These are phyloP conservation scores for Exophiala dermatitidis DNA, from an alignment of 2,329 filamentous ascomycete genomes.

Conservation along the genomic window DNA sequence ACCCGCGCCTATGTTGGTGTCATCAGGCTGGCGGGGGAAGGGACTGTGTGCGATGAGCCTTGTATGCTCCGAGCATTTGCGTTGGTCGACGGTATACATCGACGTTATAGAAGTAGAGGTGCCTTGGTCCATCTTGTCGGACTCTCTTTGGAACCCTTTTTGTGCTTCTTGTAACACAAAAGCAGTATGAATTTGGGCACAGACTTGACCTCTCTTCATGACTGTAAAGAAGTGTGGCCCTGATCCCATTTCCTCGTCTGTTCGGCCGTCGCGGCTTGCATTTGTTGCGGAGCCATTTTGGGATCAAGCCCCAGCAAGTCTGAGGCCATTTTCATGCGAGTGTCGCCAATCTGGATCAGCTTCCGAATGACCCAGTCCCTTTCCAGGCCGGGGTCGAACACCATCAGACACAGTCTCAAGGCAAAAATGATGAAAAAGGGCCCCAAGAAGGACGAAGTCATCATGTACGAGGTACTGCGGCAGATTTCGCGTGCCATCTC, in stretches of 20 bases:
- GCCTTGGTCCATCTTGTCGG: too few relatives aligned
- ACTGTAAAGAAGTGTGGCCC: not conserved
- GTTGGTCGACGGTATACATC: too few relatives aligned
- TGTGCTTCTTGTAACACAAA: too few relatives aligned
- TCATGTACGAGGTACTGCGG: constrained; percentile 22
- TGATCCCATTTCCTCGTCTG: not conserved
- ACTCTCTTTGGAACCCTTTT: too few relatives aligned
- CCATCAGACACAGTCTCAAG: constrained; percentile 21
- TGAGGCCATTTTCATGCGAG: constrained; percentile 26
- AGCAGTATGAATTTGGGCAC: too few relatives aligned
- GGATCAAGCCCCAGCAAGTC: constrained; percentile 12
- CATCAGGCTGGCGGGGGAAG: too few relatives aligned
- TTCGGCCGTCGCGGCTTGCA: too few relatives aligned
- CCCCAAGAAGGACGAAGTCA: constrained; percentile 26
- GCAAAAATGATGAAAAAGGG: constrained; percentile 27
- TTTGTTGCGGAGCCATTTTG: too few relatives aligned
- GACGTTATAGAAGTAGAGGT: too few relatives aligned
- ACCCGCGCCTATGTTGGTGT: too few relatives aligned
- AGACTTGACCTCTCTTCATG: not conserved
- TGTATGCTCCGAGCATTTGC: too few relatives aligned
- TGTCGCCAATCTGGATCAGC: constrained; percentile 22
- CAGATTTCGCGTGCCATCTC: constrained; percentile 24
- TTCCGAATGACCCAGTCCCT: constrained; percentile 23
- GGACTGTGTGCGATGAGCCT: too few relatives aligned
- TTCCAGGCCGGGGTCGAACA: constrained; percentile 21